These are phyloP conservation scores for Pisolithus orientalis DNA, from an alignment of 768 basidiomycete genomes.

Conservation along the genomic window DNA sequence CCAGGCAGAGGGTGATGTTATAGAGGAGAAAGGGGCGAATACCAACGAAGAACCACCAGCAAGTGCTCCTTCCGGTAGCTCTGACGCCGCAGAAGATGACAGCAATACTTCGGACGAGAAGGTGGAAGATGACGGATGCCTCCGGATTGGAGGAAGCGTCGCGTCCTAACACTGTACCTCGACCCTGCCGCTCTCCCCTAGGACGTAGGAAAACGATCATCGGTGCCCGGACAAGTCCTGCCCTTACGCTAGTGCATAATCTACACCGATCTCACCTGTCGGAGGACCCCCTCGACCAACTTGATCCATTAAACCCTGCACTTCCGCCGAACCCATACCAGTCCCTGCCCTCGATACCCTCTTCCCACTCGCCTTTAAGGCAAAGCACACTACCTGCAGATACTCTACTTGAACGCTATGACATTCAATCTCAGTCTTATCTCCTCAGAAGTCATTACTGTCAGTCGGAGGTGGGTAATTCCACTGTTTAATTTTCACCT, in stretches of 20 bases:
- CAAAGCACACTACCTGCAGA: conserved; percentile 45
- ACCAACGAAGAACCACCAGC: conserved; percentile 34
- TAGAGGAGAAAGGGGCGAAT: conserved; percentile 44
- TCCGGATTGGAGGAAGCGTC: conserved; percentile 9
- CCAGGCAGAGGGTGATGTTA: conserved; percentile 57
- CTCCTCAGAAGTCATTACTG: conserved; percentile 84
- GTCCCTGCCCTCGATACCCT: conserved; percentile 66
- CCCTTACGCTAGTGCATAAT: conserved; percentile 54
- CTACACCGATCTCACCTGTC: conserved; percentile 52
- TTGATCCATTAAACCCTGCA: conserved; percentile 37
- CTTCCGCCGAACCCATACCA: conserved; percentile 46
- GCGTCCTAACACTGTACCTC: conserved; percentile 12
- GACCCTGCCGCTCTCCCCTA: conserved; percentile 7
- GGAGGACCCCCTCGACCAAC: conserved; percentile 70
- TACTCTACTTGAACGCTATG: conserved; percentile 60
- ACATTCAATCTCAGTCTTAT: conserved; percentile 57
- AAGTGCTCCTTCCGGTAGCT: conserved; percentile 14
- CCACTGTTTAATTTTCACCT: not conserved
- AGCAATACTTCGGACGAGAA: conserved; percentile 43
- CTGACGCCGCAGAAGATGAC: conserved; percentile 30
- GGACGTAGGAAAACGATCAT: conserved; percentile 45
- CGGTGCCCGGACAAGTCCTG: conserved; percentile 70
- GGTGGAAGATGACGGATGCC: conserved; percentile 18
- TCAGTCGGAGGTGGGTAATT: conserved; percentile 65
- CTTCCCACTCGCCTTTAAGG: conserved; percentile 38